A percentile compares a stretch with the other conserved stretches of the same genome.
These are phyloP conservation scores for Endocalyx cinctus DNA, from an alignment of 2,329 filamentous ascomycete genomes.

Conservation along the genomic window DNA sequence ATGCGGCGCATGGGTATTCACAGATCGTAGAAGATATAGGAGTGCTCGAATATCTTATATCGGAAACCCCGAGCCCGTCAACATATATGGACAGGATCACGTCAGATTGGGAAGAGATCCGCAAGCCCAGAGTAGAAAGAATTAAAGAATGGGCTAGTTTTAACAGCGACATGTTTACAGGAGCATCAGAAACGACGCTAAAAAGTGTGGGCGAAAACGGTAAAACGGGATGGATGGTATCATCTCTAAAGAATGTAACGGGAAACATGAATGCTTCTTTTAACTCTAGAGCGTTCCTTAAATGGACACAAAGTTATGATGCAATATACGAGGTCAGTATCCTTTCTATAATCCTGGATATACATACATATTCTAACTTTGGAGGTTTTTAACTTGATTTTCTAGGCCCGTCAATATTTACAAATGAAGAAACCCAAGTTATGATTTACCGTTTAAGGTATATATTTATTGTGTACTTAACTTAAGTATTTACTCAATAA, in stretches of 20 bases:
- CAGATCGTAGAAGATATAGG: conserved; percentile 8
- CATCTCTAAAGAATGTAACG: conserved; percentile 3
- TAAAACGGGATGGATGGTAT: conserved; percentile 2
- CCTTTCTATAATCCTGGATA: too few species aligned
- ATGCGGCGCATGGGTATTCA: conserved; percentile 6
- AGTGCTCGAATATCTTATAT: conserved; percentile 6
- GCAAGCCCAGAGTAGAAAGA: conserved; percentile 3
- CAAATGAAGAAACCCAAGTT: too few species aligned
- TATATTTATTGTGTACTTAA: too few species aligned
- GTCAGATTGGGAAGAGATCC: conserved; percentile 4
- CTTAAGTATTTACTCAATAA: too few species aligned
- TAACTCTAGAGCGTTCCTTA: conserved; percentile 5
- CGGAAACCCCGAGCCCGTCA: background rate
- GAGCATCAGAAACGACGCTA: background rate
- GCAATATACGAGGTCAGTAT: conserved; percentile 6
- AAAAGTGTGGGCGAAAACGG: too few species aligned
- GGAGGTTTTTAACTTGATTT: too few species aligned
- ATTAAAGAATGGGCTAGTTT: conserved; percentile 3
- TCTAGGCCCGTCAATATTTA: too few species aligned
- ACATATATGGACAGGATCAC: conserved; percentile 1
- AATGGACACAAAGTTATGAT: conserved; percentile 6
- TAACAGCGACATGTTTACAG: background rate
- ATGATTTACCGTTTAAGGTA: too few species aligned
- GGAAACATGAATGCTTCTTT: conserved; percentile 3
- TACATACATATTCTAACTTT: too few species aligned